phyloP scores from a whole-genome alignment of 306 rosid species.

The Aeschynomene evenia region DNA sequence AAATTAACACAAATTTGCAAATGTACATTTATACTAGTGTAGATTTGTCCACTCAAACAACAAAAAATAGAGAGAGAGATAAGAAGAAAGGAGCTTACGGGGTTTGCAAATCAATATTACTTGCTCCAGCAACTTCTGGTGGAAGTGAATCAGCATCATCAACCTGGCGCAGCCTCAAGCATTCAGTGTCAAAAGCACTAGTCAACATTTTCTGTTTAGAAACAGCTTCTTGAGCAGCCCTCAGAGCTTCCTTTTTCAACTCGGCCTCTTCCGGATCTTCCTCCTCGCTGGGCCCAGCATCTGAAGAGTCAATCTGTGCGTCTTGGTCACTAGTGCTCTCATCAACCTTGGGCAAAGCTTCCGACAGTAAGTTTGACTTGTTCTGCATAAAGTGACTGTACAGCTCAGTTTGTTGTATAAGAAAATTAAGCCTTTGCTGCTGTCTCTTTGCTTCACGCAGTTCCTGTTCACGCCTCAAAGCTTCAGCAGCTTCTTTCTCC shows the following conservation, averaged over 20 bases:
- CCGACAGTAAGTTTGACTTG: slow-evolving; percentile 76
- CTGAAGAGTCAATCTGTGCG: slow-evolving; percentile 42
- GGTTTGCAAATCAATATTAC: slow-evolving; percentile 82
- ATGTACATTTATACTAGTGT: neutral
- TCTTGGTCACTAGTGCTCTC: slow-evolving; percentile 57
- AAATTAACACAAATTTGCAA: slow-evolving; percentile 9
- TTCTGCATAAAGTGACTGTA: slow-evolving; percentile 99
- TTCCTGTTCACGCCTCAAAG: slow-evolving; percentile 93
- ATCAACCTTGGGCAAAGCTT: slow-evolving; percentile 50
- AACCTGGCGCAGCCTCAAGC: slow-evolving; percentile 72
- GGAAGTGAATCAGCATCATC: slow-evolving; percentile 65
- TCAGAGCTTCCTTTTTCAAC: slow-evolving; percentile 87
- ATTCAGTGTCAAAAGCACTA: slow-evolving; percentile 81
- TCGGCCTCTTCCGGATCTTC: slow-evolving; percentile 93
- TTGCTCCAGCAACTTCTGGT: slow-evolving; percentile 91
- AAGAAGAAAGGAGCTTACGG: slow-evolving; percentile 67
- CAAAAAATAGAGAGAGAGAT: neutral
- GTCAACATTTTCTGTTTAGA: slow-evolving; percentile 86
- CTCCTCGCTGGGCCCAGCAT: slow-evolving; percentile 50
- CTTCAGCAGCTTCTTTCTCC: slow-evolving; percentile 98
- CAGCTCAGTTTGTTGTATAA: slow-evolving; percentile 95
- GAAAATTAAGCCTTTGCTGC: slow-evolving; percentile 96
- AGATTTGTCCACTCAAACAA: neutral
- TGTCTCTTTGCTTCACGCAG: slow-evolving; percentile 98
- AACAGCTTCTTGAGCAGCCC: slow-evolving; percentile 99